Conservation (phyloP, 176 grass and related monocot species). For the Bromus sterilis region DNA sequence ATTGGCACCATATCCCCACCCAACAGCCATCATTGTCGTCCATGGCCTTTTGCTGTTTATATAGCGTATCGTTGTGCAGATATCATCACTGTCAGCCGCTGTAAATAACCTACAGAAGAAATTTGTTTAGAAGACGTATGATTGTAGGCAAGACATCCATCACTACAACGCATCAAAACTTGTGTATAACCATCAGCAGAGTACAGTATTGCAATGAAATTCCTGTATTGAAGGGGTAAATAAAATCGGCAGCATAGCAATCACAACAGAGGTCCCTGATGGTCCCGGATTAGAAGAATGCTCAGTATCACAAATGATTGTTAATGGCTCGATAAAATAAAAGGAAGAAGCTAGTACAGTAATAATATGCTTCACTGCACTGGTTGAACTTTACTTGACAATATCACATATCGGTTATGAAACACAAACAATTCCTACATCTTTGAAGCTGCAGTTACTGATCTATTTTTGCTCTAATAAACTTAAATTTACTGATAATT, state of each 20-base stretch:
- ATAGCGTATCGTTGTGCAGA: conserved; percentile 52
- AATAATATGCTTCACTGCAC: background rate
- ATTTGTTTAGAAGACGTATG: conserved; percentile 33
- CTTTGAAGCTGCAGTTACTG: background rate
- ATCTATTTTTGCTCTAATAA: background rate
- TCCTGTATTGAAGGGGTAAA: background rate
- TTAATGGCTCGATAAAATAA: background rate
- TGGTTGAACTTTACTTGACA: background rate
- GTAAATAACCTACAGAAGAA: conserved; percentile 98
- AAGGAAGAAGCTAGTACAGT: background rate
- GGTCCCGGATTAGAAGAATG: background rate
- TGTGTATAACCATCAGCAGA: conserved; percentile 11
- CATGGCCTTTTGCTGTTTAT: conserved; percentile 69
- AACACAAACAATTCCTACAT: background rate
- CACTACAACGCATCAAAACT: background rate
- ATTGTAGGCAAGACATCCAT: conserved; percentile 12
- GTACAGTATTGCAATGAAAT: background rate
- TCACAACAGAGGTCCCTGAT: background rate
- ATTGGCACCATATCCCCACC: conserved; percentile 89
- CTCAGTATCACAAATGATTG: background rate
- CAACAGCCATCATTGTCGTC: conserved; percentile 76
- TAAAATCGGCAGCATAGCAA: background rate
- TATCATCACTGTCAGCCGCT: conserved; percentile 97
- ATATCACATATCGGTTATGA: background rate
- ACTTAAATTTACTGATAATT: background rate